These are phyloP conservation scores for Acer campestre DNA, from an alignment of 345 rosid species.

Conservation along the genomic window DNA sequence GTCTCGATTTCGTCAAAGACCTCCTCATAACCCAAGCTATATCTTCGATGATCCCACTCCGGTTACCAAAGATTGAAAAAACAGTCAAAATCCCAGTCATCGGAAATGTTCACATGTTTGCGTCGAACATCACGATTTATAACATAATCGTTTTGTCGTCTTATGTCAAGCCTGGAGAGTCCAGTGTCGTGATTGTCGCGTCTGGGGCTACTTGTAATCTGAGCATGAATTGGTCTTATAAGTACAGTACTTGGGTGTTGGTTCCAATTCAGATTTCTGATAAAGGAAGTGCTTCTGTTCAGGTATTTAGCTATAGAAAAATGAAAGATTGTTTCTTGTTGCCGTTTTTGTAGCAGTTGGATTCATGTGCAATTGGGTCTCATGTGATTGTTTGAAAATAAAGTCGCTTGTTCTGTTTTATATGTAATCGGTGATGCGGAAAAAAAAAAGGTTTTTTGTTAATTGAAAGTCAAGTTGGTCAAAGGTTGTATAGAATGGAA, in stretches of 20 bases:
- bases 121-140: constrained; percentile 70
- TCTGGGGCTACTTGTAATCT: constrained; percentile 86
- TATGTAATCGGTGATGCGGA: not conserved
- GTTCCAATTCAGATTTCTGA: constrained; percentile 70
- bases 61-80: constrained; percentile 61
- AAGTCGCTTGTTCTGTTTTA: constrained; percentile 1
- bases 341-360: not conserved
- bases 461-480: not conserved
- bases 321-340: not conserved
- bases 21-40: constrained; percentile 69
- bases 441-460: too few species aligned
- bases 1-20: constrained; percentile 82
- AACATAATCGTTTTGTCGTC: constrained; percentile 69
- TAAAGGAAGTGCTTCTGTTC: constrained; percentile 76
- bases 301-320: constrained; percentile 44
- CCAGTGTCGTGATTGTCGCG: constrained; percentile 72
- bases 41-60: constrained; percentile 68
- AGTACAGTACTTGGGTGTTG: constrained; percentile 68
- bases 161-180: constrained; percentile 70
- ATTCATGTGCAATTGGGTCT: not conserved
- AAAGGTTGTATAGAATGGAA: not conserved
- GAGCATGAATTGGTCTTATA: constrained; percentile 85
- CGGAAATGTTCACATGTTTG: constrained; percentile 62
- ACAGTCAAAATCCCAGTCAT: constrained; percentile 60
- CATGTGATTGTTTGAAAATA: not conserved